These are phyloP conservation scores for Paramecium primaurelia DNA, from an alignment of 73 alveolate species.

Conservation along the genomic window DNA sequence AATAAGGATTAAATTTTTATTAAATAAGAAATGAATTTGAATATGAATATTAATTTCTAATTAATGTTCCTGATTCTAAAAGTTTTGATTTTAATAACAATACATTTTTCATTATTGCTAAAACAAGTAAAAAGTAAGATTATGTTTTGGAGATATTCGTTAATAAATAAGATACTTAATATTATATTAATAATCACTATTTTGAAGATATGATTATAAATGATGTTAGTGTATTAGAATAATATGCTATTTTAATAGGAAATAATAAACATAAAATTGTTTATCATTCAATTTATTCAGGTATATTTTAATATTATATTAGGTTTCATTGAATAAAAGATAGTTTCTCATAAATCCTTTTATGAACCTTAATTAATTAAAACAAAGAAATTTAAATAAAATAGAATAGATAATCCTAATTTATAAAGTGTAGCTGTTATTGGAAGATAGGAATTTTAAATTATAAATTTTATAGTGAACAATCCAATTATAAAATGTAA, in stretches of 20 bases:
- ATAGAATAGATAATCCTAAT: neutral
- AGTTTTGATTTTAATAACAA: neutral
- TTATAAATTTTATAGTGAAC: neutral
- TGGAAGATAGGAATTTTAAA: neutral
- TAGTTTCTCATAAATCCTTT: neutral
- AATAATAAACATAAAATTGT: neutral
- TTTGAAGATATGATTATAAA: neutral
- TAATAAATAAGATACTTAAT: neutral
- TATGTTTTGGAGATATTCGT: neutral
- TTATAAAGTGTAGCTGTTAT: neutral
- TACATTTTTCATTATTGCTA: neutral
- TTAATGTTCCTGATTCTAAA: neutral
- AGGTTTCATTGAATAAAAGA: neutral
- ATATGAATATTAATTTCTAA: neutral
- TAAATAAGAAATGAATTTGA: neutral
- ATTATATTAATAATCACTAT: neutral
- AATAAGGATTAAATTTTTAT: neutral
- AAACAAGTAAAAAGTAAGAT: neutral
- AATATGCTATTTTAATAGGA: constrained; percentile 5
- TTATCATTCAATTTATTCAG: neutral
- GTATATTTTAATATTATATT: neutral
- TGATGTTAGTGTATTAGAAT: neutral
- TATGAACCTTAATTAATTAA: neutral
- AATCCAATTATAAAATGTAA: neutral
- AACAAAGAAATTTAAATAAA: neutral